These are phyloP conservation scores for Scheffersomyces coipomensis DNA, from an alignment of 805 yeast genomes.

Conservation along the genomic window DNA sequence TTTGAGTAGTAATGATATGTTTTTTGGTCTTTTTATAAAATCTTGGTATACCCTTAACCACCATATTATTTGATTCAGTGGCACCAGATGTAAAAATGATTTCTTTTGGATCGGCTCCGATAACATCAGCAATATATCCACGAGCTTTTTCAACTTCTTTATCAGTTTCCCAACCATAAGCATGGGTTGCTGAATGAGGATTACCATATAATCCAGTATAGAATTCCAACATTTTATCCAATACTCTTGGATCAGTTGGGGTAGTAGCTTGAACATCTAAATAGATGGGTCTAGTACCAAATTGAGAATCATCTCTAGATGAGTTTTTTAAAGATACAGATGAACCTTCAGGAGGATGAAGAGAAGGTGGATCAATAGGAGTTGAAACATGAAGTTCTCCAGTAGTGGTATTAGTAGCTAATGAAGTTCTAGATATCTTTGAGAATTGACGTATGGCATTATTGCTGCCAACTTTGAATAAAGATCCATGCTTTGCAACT, in stretches of 20 bases:
- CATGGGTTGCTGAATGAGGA: conserved; percentile 96
- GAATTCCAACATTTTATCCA: conserved; percentile 82
- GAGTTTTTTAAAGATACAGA: conserved; percentile 43
- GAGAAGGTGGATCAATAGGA: conserved; percentile 13
- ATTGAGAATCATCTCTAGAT: conserved; percentile 41
- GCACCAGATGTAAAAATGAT: conserved; percentile 97
- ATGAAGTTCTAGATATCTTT: conserved; percentile 1
- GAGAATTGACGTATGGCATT: conserved; percentile 3
- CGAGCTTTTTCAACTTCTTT: conserved; percentile 87
- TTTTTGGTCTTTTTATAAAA: conserved; percentile 87
- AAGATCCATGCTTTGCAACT: neutral
- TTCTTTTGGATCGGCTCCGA: conserved; percentile 94
- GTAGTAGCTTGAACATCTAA: conserved; percentile 98
- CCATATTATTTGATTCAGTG: conserved; percentile 95
- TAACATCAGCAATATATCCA: conserved; percentile 73
- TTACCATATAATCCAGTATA: conserved; percentile 95
- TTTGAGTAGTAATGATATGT: conserved; percentile 93
- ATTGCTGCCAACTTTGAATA: neutral
- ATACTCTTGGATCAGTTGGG: conserved; percentile 94
- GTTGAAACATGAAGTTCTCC: conserved; percentile 19
- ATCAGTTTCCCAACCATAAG: conserved; percentile 99
- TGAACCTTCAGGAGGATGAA: conserved; percentile 47
- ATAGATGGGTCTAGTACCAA: conserved; percentile 87
- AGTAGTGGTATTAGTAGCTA: conserved; percentile 11
- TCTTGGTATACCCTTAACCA: conserved; percentile 91